phyloP scores from a whole-genome alignment of 2,329 filamentous ascomycete genomes.

The Neocatenulostroma microsporum region DNA sequence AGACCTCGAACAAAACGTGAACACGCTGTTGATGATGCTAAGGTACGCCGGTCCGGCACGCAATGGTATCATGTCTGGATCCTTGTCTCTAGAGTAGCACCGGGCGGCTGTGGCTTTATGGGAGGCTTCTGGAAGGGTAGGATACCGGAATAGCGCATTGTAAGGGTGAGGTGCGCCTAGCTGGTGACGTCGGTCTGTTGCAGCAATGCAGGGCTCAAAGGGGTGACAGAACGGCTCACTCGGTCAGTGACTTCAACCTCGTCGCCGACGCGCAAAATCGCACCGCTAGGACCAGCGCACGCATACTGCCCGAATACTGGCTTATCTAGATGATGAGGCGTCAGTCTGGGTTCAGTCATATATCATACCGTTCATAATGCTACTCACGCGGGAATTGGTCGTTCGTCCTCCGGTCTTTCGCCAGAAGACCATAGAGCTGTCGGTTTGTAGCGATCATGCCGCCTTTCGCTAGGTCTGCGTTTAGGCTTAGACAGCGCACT shows the following conservation, averaged over 20 bases:
- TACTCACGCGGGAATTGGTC: slow-evolving; percentile 25
- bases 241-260: slow-evolving; percentile 25
- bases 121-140: no score
- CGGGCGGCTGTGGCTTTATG: no score
- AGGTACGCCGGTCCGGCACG: no score
- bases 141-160: no score
- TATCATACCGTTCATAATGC: no score
- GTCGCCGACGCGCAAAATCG: slow-evolving; percentile 26
- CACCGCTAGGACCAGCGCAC: slow-evolving; percentile 28
- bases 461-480: slow-evolving; percentile 26
- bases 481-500: slow-evolving; percentile 26
- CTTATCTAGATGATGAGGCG: slow-evolving; percentile 25
- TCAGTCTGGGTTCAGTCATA: no score
- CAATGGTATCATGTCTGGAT: no score
- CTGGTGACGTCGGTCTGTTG: no score
- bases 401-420: slow-evolving; percentile 27
- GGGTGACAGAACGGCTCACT: slow-evolving; percentile 11
- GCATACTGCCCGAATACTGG: slow-evolving; percentile 32
- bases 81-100: no score
- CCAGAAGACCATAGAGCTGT: slow-evolving; percentile 27
- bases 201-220: slow-evolving; percentile 9
- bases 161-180: no score
- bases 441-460: slow-evolving; percentile 27
- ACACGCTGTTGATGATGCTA: no score
- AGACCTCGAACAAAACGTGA: no score